Evolutionary conservation across 2,329 filamentous ascomycete species (phyloP), one percentile per base, ranked within the genome.

Genomic region (Emydomyces testavorans): DNA sequence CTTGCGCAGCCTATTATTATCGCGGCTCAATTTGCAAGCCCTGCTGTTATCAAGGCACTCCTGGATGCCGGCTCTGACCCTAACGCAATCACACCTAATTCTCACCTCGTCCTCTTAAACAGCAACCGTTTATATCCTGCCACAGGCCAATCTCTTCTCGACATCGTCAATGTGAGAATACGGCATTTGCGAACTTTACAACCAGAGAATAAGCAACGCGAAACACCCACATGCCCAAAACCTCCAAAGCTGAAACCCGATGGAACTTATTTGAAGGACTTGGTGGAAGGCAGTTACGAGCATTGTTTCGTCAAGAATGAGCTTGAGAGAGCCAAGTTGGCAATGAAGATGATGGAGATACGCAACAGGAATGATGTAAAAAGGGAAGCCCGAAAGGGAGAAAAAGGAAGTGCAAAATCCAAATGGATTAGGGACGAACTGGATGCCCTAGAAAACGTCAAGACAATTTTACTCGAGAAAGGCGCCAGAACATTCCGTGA

Each of bases 401-500:
- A 50, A 23, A 36, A 46, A 20, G 7, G 29, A 3, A 10, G 41
- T 11, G 15, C 11, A n/a, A 63, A 71, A 6, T 58, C 23, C 5
- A 16, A 42, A 23, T 76, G 11, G 65, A 16, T 24, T 81, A 31
- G 26, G 4, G 36, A 18, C 18, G 44, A 50, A 20, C 39, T 46
- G 11, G 53, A 59, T 0, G 70, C 75, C 1, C 74, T 82, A 31
- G 68, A 79, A 54, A 58, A 66, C 16, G 63, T 86, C 1, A 76
- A 83, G 56, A 57, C 66, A 1, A 56, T 62, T 1, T 64, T 90
- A 16, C 35, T 81, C 1, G 62, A 65, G 3, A 77, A 72, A 49
- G 79, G 76, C 0, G 85, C 75, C 1, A 87, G 86, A 62, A 74
- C 75, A 0, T 88, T 85, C 58, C 58, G 63, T 10, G 76, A 88